These are phyloP conservation scores for Secale cereale DNA, from an alignment of 176 grass and related monocot species.

Conservation along the genomic window DNA sequence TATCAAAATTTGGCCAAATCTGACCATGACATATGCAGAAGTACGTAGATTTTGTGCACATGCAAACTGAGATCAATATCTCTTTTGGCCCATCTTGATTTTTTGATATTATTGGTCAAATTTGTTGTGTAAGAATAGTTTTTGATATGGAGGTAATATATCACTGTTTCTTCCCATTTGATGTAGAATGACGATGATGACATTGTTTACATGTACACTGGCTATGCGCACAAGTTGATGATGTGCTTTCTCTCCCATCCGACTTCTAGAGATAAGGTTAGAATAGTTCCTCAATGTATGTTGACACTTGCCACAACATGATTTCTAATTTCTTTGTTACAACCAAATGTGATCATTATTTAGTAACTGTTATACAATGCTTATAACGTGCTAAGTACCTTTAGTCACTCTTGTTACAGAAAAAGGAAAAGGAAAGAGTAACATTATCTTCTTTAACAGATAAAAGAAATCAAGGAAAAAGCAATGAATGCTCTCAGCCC, in stretches of 20 bases:
- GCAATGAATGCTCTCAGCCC: slow-evolving; percentile 80
- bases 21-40: neutral
- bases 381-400: neutral
- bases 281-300: slow-evolving; percentile 21
- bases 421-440: neutral
- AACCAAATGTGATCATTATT: neutral
- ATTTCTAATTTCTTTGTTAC: slow-evolving; percentile 21
- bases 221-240: slow-evolving; percentile 94
- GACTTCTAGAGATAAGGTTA: slow-evolving; percentile 80
- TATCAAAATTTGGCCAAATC: neutral
- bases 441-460: slow-evolving; percentile 48
- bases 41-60: neutral
- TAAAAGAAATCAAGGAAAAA: slow-evolving; percentile 96
- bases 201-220: slow-evolving; percentile 89
- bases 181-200: slow-evolving; percentile 96
- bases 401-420: neutral
- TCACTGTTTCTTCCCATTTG: slow-evolving; percentile 29
- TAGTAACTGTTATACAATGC: neutral
- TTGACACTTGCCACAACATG: neutral
- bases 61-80: slow-evolving; percentile 3
- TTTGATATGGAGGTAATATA: neutral
- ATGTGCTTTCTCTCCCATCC: slow-evolving; percentile 96
- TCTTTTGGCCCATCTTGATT: neutral
- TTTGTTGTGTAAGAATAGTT: slow-evolving; percentile 5
- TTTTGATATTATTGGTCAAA: slow-evolving; percentile 8